A percentile compares a stretch with the other conserved stretches of the same genome.
phyloP scores from a whole-genome alignment of 2,329 filamentous ascomycete genomes.

The Sphaerulina vaccinii region DNA sequence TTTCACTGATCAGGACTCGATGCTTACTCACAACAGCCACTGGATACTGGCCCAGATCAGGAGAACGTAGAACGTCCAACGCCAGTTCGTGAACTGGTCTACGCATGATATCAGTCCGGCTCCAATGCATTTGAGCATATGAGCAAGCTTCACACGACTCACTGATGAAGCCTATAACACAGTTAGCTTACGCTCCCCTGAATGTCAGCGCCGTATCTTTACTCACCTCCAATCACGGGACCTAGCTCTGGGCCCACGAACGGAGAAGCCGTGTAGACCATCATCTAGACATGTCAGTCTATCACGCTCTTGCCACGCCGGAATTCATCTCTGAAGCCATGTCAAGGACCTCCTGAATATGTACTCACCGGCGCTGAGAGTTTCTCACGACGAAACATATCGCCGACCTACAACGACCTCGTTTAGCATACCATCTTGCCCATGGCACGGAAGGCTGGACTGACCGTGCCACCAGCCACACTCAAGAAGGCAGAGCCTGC shows the following conservation, averaged over 20 bases:
- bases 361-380: conserved; percentile 60
- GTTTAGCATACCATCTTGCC: conserved; percentile 68
- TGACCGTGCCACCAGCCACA: conserved; percentile 61
- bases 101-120: neutral
- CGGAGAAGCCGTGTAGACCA: conserved; percentile 64
- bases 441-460: conserved; percentile 62
- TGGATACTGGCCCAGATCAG: conserved; percentile 75
- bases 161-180: neutral
- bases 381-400: conserved; percentile 67
- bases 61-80: conserved; percentile 79
- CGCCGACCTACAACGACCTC: conserved; percentile 49
- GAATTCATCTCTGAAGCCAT: neutral
- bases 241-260: conserved; percentile 58
- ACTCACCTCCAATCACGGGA: conserved; percentile 61
- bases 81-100: conserved; percentile 66
- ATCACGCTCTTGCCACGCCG: neutral
- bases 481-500: conserved; percentile 56
- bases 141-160: neutral
- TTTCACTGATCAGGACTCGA: neutral
- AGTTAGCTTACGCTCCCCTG: neutral
- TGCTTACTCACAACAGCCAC: conserved; percentile 46
- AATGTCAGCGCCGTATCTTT: neutral
- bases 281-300: conserved; percentile 55
- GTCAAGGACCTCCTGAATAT: neutral
- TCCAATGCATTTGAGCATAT: neutral